These are phyloP conservation scores for Phialophora verrucosa DNA, from an alignment of 2,329 filamentous ascomycete genomes.

Conservation along the genomic window DNA sequence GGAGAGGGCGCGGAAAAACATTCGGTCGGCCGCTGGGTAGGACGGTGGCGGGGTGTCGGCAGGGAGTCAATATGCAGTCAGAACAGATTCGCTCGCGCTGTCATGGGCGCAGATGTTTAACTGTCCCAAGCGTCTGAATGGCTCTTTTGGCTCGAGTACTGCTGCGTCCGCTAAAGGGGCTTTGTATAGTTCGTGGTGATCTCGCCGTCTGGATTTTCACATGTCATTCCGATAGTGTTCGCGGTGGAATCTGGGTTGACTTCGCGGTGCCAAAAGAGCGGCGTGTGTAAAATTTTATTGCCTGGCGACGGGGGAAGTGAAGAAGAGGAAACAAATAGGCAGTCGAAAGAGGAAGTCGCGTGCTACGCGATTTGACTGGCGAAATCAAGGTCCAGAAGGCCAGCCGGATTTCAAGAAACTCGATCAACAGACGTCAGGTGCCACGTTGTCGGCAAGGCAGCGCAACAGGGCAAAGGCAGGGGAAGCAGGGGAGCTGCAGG, in stretches of 20 bases:
- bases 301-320: slow-evolving; percentile 14
- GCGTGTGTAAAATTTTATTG: slow-evolving; percentile 1
- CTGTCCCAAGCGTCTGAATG: neutral
- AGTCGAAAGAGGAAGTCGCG: slow-evolving; percentile 12
- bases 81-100: neutral
- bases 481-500: neutral
- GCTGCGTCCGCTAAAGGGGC: slow-evolving; percentile 10
- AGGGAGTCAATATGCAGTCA: slow-evolving; percentile 41
- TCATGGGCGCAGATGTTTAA: slow-evolving; percentile 1
- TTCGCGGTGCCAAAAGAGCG: slow-evolving; percentile 14
- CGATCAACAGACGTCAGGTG: slow-evolving; percentile 10
- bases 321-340: neutral
- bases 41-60: slow-evolving; percentile 56
- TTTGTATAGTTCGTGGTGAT: slow-evolving; percentile 21
- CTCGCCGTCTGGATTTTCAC: slow-evolving; percentile 34
- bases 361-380: slow-evolving; percentile 13
- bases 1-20: slow-evolving; percentile 83
- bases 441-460: slow-evolving; percentile 14
- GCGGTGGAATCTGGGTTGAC: slow-evolving; percentile 1
- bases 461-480: slow-evolving; percentile 2
- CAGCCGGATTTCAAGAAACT: slow-evolving; percentile 1
- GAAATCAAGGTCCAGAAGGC: neutral
- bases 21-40: slow-evolving; percentile 48
- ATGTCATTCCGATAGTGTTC: slow-evolving; percentile 35
- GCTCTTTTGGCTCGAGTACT: neutral